Conservation (phyloP, 805 yeast genomes). For the Pichia cephalocereana region DNA sequence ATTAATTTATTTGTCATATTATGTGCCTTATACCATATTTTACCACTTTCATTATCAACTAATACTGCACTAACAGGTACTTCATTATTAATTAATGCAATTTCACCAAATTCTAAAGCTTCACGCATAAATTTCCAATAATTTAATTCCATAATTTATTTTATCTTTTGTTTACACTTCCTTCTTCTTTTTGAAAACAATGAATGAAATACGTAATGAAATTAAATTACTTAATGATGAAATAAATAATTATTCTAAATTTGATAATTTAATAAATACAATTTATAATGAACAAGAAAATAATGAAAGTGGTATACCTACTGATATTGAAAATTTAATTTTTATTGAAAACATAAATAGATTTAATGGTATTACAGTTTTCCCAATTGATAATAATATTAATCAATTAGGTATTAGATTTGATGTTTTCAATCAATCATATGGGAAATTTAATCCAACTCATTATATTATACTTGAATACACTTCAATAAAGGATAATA, state of each 20-base stretch:
- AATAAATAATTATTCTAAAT: background rate
- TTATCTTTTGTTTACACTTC: too few species aligned
- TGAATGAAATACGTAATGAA: background rate
- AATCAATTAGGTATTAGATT: slow-evolving; percentile 41
- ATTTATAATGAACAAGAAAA: too few species aligned
- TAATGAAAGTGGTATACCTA: too few species aligned
- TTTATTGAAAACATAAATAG: slow-evolving; percentile 39
- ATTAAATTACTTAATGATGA: background rate
- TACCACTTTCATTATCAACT: slow-evolving; percentile 30
- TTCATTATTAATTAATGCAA: slow-evolving; percentile 58
- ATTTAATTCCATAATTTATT: background rate
- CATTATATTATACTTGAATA: slow-evolving; percentile 38
- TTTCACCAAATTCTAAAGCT: slow-evolving; percentile 49
- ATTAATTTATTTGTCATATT: slow-evolving; percentile 80
- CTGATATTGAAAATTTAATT: slow-evolving; percentile 14
- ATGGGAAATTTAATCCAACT: slow-evolving; percentile 28
- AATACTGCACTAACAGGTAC: slow-evolving; percentile 83
- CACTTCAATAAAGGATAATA: background rate
- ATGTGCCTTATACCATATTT: slow-evolving; percentile 65
- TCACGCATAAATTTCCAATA: slow-evolving; percentile 37
- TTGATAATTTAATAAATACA: too few species aligned
- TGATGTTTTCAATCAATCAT: slow-evolving; percentile 30
- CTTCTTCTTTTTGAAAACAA: background rate
- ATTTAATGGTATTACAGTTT: slow-evolving; percentile 41
- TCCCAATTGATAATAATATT: slow-evolving; percentile 29